phyloP scores from a whole-genome alignment of 1,139 yeast genomes.

The Magnusiomyces sp. region DNA sequence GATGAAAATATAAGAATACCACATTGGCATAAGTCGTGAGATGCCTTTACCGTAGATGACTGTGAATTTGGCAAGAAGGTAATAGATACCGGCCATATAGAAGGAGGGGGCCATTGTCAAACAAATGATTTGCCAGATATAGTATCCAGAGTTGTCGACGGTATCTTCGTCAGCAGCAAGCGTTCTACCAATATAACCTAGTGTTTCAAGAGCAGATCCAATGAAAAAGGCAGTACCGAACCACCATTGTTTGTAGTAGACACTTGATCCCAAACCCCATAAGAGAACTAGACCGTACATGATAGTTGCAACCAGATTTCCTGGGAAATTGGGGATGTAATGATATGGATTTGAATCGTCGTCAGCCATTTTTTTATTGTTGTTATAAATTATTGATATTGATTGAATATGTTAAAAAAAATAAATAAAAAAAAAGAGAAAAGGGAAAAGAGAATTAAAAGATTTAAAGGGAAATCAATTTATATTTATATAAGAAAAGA shows the following conservation, averaged over 20 bases:
- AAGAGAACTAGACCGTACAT: slow-evolving; percentile 40
- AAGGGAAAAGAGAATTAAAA: too few relatives aligned
- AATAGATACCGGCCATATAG: slow-evolving; percentile 82
- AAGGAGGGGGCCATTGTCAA: slow-evolving; percentile 83
- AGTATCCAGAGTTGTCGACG: slow-evolving; percentile 39
- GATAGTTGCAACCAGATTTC: slow-evolving; percentile 44
- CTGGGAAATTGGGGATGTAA: slow-evolving; percentile 37
- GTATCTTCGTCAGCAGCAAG: slow-evolving; percentile 43
- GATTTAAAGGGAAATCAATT: too few relatives aligned
- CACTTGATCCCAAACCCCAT: slow-evolving; percentile 36
- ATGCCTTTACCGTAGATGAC: slow-evolving; percentile 58
- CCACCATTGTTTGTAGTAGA: slow-evolving; percentile 63
- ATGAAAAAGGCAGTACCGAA: slow-evolving; percentile 52
- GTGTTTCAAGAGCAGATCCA: slow-evolving; percentile 55
- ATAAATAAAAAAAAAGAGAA: too few relatives aligned
- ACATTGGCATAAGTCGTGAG: slow-evolving; percentile 63
- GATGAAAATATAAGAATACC: slow-evolving; percentile 63
- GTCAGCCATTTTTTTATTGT: too few relatives aligned
- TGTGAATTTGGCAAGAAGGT: slow-evolving; percentile 62
- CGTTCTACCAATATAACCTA: slow-evolving; percentile 65
- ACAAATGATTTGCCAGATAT: slow-evolving; percentile 57
- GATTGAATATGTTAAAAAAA: too few relatives aligned
- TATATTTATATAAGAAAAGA: too few relatives aligned
- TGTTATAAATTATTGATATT: too few relatives aligned
- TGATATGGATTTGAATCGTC: too few relatives aligned